phyloP scores from a whole-genome alignment of 148 eudicot genomes.

The Silene uniflora region DNA sequence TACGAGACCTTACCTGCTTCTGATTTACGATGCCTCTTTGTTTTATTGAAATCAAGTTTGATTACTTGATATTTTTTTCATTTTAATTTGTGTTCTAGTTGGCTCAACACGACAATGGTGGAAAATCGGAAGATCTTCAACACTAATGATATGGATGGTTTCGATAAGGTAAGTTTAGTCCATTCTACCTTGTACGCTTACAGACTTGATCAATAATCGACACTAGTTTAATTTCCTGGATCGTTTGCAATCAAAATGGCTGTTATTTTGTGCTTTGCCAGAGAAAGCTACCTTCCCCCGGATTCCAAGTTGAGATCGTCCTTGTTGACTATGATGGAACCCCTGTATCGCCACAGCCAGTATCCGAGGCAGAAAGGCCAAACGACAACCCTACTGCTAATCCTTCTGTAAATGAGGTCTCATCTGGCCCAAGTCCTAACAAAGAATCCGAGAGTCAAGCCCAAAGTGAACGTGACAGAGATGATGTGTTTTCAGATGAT shows the following conservation, averaged over 20 bases:
- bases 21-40: slow-evolving; percentile 12
- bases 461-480: slow-evolving; percentile 40
- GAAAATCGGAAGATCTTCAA: slow-evolving; percentile 79
- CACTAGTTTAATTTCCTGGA: not conserved
- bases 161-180: slow-evolving; percentile 66
- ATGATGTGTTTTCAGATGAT: slow-evolving; percentile 82
- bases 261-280: slow-evolving; percentile 26
- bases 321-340: slow-evolving; percentile 67
- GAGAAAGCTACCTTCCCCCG: slow-evolving; percentile 97
- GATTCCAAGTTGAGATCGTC: slow-evolving; percentile 94
- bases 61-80: not conserved
- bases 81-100: slow-evolving; percentile 43
- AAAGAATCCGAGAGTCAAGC: slow-evolving; percentile 35
- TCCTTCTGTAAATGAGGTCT: slow-evolving; percentile 30
- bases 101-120: slow-evolving; percentile 95
- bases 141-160: slow-evolving; percentile 86
- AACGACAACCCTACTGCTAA: slow-evolving; percentile 36
- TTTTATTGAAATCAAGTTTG: not conserved
- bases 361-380: slow-evolving; percentile 31
- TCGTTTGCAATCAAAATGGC: not conserved
- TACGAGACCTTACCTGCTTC: slow-evolving; percentile 25
- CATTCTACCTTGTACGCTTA: not conserved
- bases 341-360: slow-evolving; percentile 41
- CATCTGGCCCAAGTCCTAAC: slow-evolving; percentile 31
- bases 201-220: too few species aligned